Conservation (phyloP, 257 asterid genomes). For the Nicotiana tomentosiformis region DNA sequence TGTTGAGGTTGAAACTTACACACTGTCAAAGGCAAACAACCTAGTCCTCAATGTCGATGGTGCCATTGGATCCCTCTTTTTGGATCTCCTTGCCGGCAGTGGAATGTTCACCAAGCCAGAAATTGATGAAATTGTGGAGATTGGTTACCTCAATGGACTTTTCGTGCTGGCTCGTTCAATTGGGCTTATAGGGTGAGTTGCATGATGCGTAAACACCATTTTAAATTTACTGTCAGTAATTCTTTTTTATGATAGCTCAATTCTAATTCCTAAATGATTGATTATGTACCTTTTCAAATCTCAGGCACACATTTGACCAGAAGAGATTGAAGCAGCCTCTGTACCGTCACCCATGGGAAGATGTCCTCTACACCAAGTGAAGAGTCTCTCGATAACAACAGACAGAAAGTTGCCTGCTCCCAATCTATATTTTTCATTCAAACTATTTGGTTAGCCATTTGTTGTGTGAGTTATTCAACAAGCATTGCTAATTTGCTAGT, state of each 20-base stretch:
- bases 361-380: conserved; percentile 97
- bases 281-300: neutral
- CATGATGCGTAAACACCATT: neutral
- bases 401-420: conserved; percentile 1
- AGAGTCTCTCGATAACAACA: conserved; percentile 4
- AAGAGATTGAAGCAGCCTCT: conserved; percentile 98
- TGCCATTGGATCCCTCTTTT: conserved; percentile 92
- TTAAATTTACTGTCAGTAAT: neutral
- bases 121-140: conserved; percentile 85
- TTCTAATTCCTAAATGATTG: neutral
- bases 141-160: conserved; percentile 95
- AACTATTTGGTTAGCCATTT: conserved; percentile 19
- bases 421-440: conserved; percentile 1
- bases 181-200: conserved; percentile 97
- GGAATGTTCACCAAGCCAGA: conserved; percentile 96
- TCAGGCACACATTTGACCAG: conserved; percentile 97
- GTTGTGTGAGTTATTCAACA: conserved; percentile 20
- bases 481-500: conserved; percentile 37
- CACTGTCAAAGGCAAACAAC: conserved; percentile 90
- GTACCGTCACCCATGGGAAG: conserved; percentile 99
- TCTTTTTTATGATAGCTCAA: neutral
- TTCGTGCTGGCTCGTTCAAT: conserved; percentile 98
- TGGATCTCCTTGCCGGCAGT: conserved; percentile 97
- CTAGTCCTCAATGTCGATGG: conserved; percentile 94
- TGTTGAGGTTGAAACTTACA: conserved; percentile 83